A percentile compares a stretch with the other conserved stretches of the same genome.
Evolutionary conservation across 2,329 filamentous ascomycete genomes (phyloP).

Genomic region (Talaromyces sp.): DNA sequence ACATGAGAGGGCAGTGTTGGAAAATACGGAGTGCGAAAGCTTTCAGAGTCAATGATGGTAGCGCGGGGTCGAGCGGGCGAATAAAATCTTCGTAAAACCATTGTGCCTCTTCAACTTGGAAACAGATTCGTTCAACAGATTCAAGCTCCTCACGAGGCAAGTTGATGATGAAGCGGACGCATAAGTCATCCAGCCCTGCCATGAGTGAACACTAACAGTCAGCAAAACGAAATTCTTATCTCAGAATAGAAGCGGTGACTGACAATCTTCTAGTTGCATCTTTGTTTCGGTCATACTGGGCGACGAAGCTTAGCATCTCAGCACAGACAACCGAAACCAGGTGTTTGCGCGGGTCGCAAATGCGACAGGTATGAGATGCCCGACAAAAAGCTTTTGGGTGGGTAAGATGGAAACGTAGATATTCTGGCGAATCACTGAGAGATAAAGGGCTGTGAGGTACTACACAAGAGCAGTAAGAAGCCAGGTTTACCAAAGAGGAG

Average conservation of each 20-base stretch:
- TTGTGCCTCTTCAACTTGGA: slow-evolving; percentile 98
- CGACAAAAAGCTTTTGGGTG: slow-evolving; percentile 2
- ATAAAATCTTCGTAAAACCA: slow-evolving; percentile 99
- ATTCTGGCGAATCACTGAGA: not conserved
- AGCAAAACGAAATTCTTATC: not conserved
- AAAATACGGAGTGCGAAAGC: slow-evolving; percentile 90
- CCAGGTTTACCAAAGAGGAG: not conserved
- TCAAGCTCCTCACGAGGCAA: slow-evolving; percentile 87
- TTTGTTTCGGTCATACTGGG: slow-evolving; percentile 72
- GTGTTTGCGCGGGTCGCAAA: slow-evolving; percentile 24
- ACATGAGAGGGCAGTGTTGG: slow-evolving; percentile 87
- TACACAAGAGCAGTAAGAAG: not conserved
- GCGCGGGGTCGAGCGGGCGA: slow-evolving; percentile 78
- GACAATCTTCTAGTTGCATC: slow-evolving; percentile 90
- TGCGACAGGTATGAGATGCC: slow-evolving; percentile 19
- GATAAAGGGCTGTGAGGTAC: not conserved
- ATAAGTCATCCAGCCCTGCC: slow-evolving; percentile 92
- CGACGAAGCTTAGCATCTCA: slow-evolving; percentile 65
- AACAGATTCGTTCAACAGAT: slow-evolving; percentile 91
- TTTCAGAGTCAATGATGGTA: slow-evolving; percentile 83
- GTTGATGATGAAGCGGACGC: slow-evolving; percentile 97
- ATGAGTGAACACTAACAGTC: slow-evolving; percentile 21
- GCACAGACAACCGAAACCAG: slow-evolving; percentile 27
- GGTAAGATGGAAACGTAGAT: not conserved
- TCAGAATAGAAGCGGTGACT: slow-evolving; percentile 27